Conservation (phyloP, 495 filamentous ascomycete species). For the Clavariopsis aquatica region DNA sequence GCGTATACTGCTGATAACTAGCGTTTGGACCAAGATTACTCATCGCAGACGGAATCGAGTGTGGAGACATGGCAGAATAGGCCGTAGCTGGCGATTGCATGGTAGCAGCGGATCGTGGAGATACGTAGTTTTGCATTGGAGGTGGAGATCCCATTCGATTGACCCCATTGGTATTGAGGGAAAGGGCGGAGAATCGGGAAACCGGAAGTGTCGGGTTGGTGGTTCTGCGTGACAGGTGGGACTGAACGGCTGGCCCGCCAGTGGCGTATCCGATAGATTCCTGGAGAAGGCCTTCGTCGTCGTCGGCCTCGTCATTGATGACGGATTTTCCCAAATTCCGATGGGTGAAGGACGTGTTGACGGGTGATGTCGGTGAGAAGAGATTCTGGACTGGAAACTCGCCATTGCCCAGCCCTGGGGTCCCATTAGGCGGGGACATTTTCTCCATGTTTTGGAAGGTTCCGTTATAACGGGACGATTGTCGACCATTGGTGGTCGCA, state of each 20-base stretch:
- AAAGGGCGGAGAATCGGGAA: conserved; percentile 68
- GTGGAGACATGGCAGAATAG: conserved; percentile 62
- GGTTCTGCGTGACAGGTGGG: conserved; percentile 59
- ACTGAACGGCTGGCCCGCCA: conserved; percentile 61
- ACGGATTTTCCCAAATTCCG: conserved; percentile 77
- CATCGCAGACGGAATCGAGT: conserved; percentile 49
- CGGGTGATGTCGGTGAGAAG: conserved; percentile 82
- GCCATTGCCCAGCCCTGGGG: conserved; percentile 55
- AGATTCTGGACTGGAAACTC: conserved; percentile 65
- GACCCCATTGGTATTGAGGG: conserved; percentile 60
- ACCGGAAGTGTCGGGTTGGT: conserved; percentile 76
- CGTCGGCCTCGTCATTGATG: conserved; percentile 80
- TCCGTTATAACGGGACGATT: conserved; percentile 74
- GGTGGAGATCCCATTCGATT: conserved; percentile 53
- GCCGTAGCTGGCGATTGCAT: conserved; percentile 52
- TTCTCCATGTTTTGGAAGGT: conserved; percentile 73
- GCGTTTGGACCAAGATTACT: conserved; percentile 49
- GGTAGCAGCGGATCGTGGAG: conserved; percentile 51
- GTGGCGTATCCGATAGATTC: conserved; percentile 83
- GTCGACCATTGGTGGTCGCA: conserved; percentile 60
- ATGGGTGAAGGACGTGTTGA: conserved; percentile 71
- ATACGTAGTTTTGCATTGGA: conserved; percentile 52
- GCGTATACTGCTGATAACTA: conserved; percentile 59
- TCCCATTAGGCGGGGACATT: conserved; percentile 64
- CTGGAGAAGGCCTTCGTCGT: conserved; percentile 80